Evolutionary conservation across 495 filamentous ascomycete genomes (phyloP), one percentile per base, ranked within the genome.

Genomic region (Aspergillus heteromorphus): DNA sequence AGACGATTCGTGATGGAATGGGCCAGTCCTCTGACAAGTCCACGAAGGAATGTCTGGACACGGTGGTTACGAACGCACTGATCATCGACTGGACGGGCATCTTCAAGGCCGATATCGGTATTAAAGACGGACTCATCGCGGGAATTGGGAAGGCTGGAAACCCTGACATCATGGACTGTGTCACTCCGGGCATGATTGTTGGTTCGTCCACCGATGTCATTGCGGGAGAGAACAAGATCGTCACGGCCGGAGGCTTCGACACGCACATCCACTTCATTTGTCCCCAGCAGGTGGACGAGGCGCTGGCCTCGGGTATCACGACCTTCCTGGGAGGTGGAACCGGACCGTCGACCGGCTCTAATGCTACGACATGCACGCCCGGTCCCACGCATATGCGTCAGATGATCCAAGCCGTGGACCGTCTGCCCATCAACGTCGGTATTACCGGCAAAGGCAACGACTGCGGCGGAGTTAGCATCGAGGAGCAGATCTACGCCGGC

Each of bases 391-490:
- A 93, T 63, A 86, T 96, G 68, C 84, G 87, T 41, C 84, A 93
- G 65, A 98, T 98, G 91, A 83, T 97, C 47, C 89, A 96, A 64
- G 92, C 90, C 7, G 86, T 81, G 68, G 95, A 98, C 62, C 70
- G 70, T 27, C 70, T 97, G n/a, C 95, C 93, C 0, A 68, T 98
- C 49, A 98, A 98, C 69, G 70, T 95, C 55, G 93, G 91, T 27
- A 91, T 98, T 55, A 98, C 95, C 0, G 92, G 90, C 45, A 98
- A 98, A 74, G 93, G 93, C 40, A 98, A 97, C 66, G 95, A 98
- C 73, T 84, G 82, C 64, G 77, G 76, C n/a, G 78, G 79, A 0
- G 57, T 64, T 6, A 90, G 88, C 9, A 82, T 98, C 9, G 79
- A 80, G 21, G 89, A 96, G 55, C 92, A 97, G 72, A 80, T 88